Evolutionary conservation across 164 flowering plant genomes (phyloP), one percentile per base, ranked within the genome.

Genomic region (Tinospora cordifolia): DNA sequence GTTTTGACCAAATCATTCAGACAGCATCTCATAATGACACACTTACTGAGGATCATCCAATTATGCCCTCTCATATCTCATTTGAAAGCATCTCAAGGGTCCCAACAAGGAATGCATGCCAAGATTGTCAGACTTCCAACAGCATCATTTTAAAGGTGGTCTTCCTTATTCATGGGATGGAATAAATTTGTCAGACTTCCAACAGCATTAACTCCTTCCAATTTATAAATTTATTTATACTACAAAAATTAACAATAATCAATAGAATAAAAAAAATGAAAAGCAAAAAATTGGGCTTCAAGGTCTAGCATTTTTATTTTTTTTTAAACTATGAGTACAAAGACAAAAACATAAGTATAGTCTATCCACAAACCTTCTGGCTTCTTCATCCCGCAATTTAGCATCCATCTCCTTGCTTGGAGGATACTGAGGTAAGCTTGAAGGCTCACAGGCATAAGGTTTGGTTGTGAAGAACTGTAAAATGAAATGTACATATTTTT

Each of bases 321-420:
- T 44, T 51, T 51, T 51, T 9, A 19, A 24, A 9, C n/a, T 54
- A 54, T 2, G 25, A 21, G 24, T 54, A 30, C n/a, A 54, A 10
- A n/a, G 24, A 19, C 21, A 19, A 54, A 54, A 54, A 17, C 60
- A 19, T 19, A 54, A 54, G n/a, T 38, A 12, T 27, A 10, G 34
- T 1, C 34, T 25, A 71, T 30, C 27, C 51, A 67, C 70, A 46
- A 6, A 93, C 98, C 97, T 93, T 83, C 96, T 82, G 72, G 91
- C 90, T 81, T 87, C 96, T 86, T 93, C 94, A 84, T 92, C 97
- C 38, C 97, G 87, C 38, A 86, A 78, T 75, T 93, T 93, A 27
- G 97, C 95, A 84, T 93, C 98, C 88, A 93, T 93, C 81, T 93
- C 98, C 78, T 93, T 93, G 85, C 88, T 93, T 40, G 98, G 98